phyloP scores from a whole-genome alignment of 202 grass and related monocot species.

The Sporobolus alterniflorus region DNA sequence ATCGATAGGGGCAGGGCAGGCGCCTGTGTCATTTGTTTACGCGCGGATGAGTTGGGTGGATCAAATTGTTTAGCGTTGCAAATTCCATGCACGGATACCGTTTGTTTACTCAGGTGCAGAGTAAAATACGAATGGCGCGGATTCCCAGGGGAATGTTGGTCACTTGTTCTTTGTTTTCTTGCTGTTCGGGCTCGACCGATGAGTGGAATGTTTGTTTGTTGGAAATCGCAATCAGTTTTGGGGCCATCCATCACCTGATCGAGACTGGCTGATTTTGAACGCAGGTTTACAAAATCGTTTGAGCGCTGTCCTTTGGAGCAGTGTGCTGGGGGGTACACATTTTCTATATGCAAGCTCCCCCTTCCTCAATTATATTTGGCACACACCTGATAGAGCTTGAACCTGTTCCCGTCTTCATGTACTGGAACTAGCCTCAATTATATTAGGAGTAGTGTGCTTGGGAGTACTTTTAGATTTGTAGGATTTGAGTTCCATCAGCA shows the following conservation, averaged over 20 bases:
- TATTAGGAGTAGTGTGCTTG: too few species aligned
- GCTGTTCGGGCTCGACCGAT: conserved; percentile 30
- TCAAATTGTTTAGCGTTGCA: conserved; percentile 42
- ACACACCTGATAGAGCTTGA: neutral
- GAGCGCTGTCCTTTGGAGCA: neutral
- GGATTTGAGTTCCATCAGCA: neutral
- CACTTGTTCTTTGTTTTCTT: conserved; percentile 62
- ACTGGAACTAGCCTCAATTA: too few species aligned
- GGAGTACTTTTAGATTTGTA: neutral
- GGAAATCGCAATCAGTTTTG: conserved; percentile 51
- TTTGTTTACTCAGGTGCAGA: neutral
- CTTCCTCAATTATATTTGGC: neutral
- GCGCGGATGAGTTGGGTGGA: conserved; percentile 32
- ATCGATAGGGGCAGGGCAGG: neutral
- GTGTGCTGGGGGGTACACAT: neutral
- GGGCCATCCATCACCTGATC: conserved; percentile 43
- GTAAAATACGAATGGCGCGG: neutral
- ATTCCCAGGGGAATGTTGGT: conserved; percentile 61
- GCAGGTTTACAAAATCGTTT: conserved; percentile 3
- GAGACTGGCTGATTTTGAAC: conserved; percentile 37
- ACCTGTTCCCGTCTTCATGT: too few species aligned
- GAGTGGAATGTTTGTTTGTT: conserved; percentile 56
- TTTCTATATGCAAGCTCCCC: neutral
- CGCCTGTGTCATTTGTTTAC: conserved; percentile 51
- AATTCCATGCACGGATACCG: conserved; percentile 27